Base-by-base conservation (phyloP, 2,329 filamentous ascomycete species). In the Claviceps capensis region DNA sequence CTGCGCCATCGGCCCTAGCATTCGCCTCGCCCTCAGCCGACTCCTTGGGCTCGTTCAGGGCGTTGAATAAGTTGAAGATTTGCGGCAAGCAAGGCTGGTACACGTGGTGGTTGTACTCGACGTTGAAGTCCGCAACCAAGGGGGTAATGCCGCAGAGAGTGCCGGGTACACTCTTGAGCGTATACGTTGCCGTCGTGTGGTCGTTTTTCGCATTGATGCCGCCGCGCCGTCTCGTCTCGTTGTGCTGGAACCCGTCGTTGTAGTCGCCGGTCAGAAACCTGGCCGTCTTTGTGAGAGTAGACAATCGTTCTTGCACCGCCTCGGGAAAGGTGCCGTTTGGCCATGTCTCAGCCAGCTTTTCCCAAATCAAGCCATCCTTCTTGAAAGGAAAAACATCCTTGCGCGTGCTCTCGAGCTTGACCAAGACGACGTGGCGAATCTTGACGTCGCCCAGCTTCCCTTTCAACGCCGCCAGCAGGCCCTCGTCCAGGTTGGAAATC, bases 41-140 rank as follows among this genome's bases (percentile, higher is more conserved):
- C 14, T 56, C 42, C 5, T 50, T 36, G 1, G 53, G 53, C 16
- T 59, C 58, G 3, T 49, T 34, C 3, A 65, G 52, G 1, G 51
- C 22, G 44, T 67, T 67, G 52, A 69, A 53, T 5, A 62, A 59
- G 13, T 67, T 58, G 3, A 68, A 55, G 17, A 67, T 56, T 1
- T 68, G 71, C 0, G 71, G 67, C 51, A 73, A 53, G 46, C 71
- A 73, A 0, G 71, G 71, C 48, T 73, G 70, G 55, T 73, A 73
- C 14, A 73, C 59, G 49, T 73, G 68, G 17, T 70, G 59, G 11
- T 62, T 56, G 48, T 65, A 65, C 52, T 73, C 71, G n/a, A 64
- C 59, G 49, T 73, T 72, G 50, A 70, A 69, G 46, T 73, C 70
- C 2, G 63, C 67, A 1, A 71, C 65, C 9, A 73, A 54, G 0